Evolutionary conservation across 2,329 filamentous ascomycete species (phyloP), one percentile per base, ranked within the genome.

Genomic region (Fusarium heterosporum): DNA sequence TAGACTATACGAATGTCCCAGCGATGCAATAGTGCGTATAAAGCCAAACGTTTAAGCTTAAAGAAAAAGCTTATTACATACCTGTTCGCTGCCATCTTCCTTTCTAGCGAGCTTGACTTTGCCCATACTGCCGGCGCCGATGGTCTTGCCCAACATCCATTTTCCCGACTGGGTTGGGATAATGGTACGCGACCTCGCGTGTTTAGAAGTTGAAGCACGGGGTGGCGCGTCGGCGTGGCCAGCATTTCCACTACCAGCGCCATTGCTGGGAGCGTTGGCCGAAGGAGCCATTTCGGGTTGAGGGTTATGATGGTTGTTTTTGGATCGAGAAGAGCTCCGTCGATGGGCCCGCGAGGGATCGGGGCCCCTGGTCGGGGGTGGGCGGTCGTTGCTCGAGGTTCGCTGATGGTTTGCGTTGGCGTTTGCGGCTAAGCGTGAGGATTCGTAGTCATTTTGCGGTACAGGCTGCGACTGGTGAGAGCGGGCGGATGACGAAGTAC

Each of bases 121-220:
- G 68, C 96, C 96, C 96, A 99, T 99, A 78, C 95, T 98, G 49
- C 96, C 96, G 52, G 94, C 93, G 61, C 96, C 96, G 73, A 99
- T 96, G 5, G 96, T 98, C 84, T 98, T 98, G 61, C 95, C 95
- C 51, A 99, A 84, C 55, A 93, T 89, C 93, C 95, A 99, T 82
- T 94, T 93, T 58, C 96, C 96, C 13, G 94, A 93, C 45, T 91
- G 89, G 4, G 94, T 93, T 50, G 92, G 92, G 76, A 99, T 97
- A 39, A 92, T 95, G 13, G 95, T 97, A 73, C 88, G 84, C 54
- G 87, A 85, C 70, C 85, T 85, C 61, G 83, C 81, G 70, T 84
- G 83, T 72, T 85, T 84, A 46, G 82, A 77, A 42, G 80, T 80
- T 13, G 82, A 74, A 14, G 75, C 68, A 42, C 73, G 68, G 32